Base-by-base conservation (phyloP, 805 yeast species). In the Kuraishia capsulata region DNA sequence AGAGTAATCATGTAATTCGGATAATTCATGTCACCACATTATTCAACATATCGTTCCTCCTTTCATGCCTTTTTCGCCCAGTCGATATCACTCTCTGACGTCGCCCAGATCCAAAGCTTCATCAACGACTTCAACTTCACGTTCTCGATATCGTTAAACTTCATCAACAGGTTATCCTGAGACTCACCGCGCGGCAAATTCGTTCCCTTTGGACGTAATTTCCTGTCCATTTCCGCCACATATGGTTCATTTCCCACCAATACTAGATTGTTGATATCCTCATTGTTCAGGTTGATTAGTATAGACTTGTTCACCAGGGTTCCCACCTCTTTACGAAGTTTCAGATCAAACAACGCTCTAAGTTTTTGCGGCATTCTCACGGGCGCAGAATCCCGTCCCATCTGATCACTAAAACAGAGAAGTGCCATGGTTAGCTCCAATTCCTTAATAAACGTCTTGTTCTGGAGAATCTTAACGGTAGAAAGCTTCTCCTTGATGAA, bases 341-440 rank as follows among this genome's bases (percentile, higher is more conserved):
- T 67, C 31, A 79, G 57, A 43, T 81, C 76, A 53, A 82, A 66
- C 30, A 85, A 58, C 18, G 62, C 62, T 33, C 70, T 61, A 44
- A 86, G 59, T 44, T 73, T 74, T 21, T 59, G 59, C 0, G 87
- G 88, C 25, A 80, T 52, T n/a, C n/a, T n/a, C n/a, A n/a, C n/a
- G n/a, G n/a, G n/a, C n/a, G n/a, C n/a, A 35, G 61, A 70, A 21
- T 59, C 62, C 40, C 35, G 36, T 11, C 37, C 14, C 31, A 55
- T 41, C 32, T 52, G 51, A 18, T 50, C 51, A 28, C 70, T 68
- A 50, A 71, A 73, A 48, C 78, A 75, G 28, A 88, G 60, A 42
- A 88, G 64, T 18, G 95, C 86, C 92, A 88, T 84, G 2, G 94
- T 78, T 33, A 79, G 64, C 53, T 89, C 96, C 43, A 88, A 60